Evolutionary conservation across 805 yeast genomes (phyloP).

Genomic region (Ogataea polymorpha): DNA sequence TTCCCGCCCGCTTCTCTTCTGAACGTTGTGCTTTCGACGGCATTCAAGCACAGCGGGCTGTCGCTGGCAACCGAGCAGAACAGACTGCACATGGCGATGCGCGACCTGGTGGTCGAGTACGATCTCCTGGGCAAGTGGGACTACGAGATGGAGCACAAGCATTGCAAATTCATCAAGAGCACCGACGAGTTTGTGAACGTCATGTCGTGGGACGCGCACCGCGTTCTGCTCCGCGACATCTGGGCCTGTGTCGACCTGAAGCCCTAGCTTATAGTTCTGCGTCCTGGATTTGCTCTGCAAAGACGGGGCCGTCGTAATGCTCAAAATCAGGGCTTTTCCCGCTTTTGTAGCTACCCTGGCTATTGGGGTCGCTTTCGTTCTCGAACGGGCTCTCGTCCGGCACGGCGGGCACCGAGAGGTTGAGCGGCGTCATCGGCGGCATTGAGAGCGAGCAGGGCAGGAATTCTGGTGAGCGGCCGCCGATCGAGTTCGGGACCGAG

Average conservation of each 20-base stretch:
- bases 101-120: conserved; percentile 18
- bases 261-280: conserved; percentile 17
- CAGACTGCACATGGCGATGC: conserved; percentile 7
- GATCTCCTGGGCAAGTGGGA: conserved; percentile 23
- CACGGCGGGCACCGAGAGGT: conserved; percentile 26
- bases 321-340: not conserved
- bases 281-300: conserved; percentile 23
- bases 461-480: conserved; percentile 34
- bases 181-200: conserved; percentile 15
- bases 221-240: conserved; percentile 16
- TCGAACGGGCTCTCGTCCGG: conserved; percentile 16
- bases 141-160: conserved; percentile 16
- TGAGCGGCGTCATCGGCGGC: conserved; percentile 38
- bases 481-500: conserved; percentile 27
- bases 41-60: conserved; percentile 21
- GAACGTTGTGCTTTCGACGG: conserved; percentile 11
- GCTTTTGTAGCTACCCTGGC: conserved; percentile 5
- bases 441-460: conserved; percentile 33
- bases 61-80: conserved; percentile 23
- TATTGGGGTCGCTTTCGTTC: conserved; percentile 19
- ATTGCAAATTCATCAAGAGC: conserved; percentile 16
- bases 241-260: conserved; percentile 23
- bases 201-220: conserved; percentile 20
- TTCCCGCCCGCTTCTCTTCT: conserved; percentile 19
- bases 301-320: conserved; percentile 14